Percentiles rank a stretch among this genome's conserved stretches.
Evolutionary conservation across 495 filamentous ascomycete genomes (phyloP).

Genomic region (Letharia lupina): DNA sequence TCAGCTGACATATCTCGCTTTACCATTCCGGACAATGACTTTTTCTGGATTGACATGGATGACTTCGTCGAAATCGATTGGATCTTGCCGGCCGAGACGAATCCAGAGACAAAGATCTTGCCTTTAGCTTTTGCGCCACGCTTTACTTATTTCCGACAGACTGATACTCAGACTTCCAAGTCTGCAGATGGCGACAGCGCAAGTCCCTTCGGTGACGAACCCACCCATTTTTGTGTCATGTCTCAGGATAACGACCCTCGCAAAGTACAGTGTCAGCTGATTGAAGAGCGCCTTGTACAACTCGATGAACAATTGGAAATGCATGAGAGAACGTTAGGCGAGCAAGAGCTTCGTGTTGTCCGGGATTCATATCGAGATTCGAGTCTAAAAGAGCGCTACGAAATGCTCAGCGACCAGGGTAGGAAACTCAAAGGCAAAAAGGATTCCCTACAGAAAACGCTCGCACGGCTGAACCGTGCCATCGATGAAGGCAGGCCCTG

Average conservation of each 20-base stretch:
- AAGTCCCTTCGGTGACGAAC: conserved; percentile 84
- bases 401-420: conserved; percentile 60
- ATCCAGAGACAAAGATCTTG: conserved; percentile 87
- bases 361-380: conserved; percentile 45
- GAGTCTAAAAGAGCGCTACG: conserved; percentile 51
- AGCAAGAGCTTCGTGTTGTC: conserved; percentile 55
- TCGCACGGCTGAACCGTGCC: conserved; percentile 55
- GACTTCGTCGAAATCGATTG: conserved; percentile 97
- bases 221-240: conserved; percentile 92
- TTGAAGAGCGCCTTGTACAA: conserved; percentile 68
- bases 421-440: conserved; percentile 63
- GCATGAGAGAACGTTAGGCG: conserved; percentile 57
- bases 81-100: conserved; percentile 82
- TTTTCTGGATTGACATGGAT: conserved; percentile 97
- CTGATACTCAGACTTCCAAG: conserved; percentile 70
- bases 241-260: conserved; percentile 86
- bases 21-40: conserved; percentile 87
- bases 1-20: conserved; percentile 76
- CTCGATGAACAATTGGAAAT: conserved; percentile 66
- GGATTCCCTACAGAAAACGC: conserved; percentile 65
- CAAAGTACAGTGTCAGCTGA: conserved; percentile 77
- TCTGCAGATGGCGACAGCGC: conserved; percentile 60
- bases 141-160: conserved; percentile 95
- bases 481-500: conserved; percentile 38
- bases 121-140: conserved; percentile 86